phyloP scores from a whole-genome alignment of 1,284 basidiomycete genomes.

The Flammula alnicola region DNA sequence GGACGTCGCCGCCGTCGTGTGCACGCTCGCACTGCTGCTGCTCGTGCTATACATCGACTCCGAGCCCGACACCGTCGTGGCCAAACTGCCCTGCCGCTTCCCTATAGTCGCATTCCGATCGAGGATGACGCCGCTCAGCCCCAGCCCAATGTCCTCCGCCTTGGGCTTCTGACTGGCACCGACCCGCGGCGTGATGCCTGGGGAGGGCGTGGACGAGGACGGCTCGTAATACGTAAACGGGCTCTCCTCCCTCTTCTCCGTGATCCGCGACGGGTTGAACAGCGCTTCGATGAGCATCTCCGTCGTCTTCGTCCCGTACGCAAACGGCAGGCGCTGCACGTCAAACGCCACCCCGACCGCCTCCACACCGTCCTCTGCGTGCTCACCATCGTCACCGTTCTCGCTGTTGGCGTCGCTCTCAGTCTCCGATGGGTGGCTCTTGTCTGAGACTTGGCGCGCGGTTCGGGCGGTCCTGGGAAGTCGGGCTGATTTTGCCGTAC shows the following conservation, averaged over 20 bases:
- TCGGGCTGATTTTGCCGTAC: constrained; percentile 21
- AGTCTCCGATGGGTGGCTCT: background rate
- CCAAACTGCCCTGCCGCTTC: constrained; percentile 13
- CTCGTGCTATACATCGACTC: constrained; percentile 21
- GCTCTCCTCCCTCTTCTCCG: constrained; percentile 46
- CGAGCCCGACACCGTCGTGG: constrained; percentile 11
- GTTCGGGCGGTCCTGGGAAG: constrained; percentile 19
- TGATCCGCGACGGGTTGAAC: constrained; percentile 68
- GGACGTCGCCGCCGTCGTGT: constrained; percentile 17
- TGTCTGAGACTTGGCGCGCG: constrained; percentile 2
- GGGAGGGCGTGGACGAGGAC: constrained; percentile 5
- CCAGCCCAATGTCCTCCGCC: constrained; percentile 9
- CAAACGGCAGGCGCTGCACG: constrained; percentile 50
- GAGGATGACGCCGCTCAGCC: constrained; percentile 8
- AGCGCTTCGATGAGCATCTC: constrained; percentile 76
- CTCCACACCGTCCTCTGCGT: constrained; percentile 11
- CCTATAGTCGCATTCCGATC: constrained; percentile 7
- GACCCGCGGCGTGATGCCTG: background rate
- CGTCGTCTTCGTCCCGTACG: constrained; percentile 62
- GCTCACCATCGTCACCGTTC: constrained; percentile 7
- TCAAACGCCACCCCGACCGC: constrained; percentile 42
- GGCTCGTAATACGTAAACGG: constrained; percentile 62
- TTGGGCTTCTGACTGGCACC: background rate
- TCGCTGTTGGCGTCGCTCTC: constrained; percentile 17
- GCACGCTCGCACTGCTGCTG: constrained; percentile 25